Percentiles rank a stretch among this genome's conserved stretches.
Evolutionary conservation across 345 rosid species (phyloP).

Genomic region (Lumnitzera racemosa): DNA sequence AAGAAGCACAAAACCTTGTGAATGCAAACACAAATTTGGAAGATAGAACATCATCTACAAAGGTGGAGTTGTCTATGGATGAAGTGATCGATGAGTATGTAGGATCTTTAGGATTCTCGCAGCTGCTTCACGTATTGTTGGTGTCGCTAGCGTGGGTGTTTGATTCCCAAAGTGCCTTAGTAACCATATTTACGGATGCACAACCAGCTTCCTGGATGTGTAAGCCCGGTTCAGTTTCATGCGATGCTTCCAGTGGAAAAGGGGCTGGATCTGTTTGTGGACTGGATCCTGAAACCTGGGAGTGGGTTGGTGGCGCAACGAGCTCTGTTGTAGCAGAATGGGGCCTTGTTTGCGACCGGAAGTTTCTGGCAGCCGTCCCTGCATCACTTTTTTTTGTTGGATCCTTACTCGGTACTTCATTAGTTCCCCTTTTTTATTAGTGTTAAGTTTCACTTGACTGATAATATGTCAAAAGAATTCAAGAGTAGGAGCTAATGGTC

Average conservation of each 20-base stretch:
- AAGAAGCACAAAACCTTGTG: conserved; percentile 3
- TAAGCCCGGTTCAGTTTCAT: conserved; percentile 1
- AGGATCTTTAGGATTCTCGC: conserved; percentile 59
- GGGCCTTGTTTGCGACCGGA: conserved; percentile 57
- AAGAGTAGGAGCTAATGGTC: too few relatives aligned
- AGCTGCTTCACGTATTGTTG: conserved; percentile 52
- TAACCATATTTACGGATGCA: conserved; percentile 67
- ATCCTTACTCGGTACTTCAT: conserved; percentile 46
- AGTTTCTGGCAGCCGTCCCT: conserved; percentile 65
- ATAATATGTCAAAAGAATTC: not conserved
- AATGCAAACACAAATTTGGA: conserved; percentile 12
- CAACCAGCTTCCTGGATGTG: conserved; percentile 49
- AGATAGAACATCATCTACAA: conserved; percentile 7
- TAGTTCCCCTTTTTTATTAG: not conserved
- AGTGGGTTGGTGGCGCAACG: conserved; percentile 48
- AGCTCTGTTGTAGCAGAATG: conserved; percentile 57
- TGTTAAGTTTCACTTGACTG: not conserved
- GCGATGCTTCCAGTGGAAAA: conserved; percentile 6
- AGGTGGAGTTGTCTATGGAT: conserved; percentile 54
- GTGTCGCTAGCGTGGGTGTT: conserved; percentile 64
- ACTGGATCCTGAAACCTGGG: conserved; percentile 48
- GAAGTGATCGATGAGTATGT: conserved; percentile 54
- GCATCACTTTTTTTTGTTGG: conserved; percentile 72
- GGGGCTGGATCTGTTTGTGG: conserved; percentile 32
- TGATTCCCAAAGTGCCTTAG: conserved; percentile 58